phyloP scores from a whole-genome alignment of 441 rosid species.

The Theobroma grandiflorum region DNA sequence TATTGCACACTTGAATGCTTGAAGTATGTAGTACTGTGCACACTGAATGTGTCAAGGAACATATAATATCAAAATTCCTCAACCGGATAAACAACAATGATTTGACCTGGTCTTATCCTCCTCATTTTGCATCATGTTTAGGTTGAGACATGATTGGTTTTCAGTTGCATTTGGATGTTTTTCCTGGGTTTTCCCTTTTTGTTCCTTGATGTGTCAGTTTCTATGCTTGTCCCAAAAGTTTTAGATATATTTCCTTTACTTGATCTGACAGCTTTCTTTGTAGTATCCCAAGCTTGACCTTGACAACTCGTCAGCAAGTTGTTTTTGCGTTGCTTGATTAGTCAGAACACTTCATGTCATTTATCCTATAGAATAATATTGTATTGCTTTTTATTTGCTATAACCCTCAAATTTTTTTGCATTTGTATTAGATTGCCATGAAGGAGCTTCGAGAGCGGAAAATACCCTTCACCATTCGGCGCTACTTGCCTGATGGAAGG shows the following conservation, averaged over 20 bases:
- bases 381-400: not conserved
- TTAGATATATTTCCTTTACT: not conserved
- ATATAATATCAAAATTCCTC: not conserved
- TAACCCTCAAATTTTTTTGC: conserved; percentile 6
- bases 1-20: not conserved
- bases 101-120: not conserved
- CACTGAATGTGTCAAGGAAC: not conserved
- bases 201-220: not conserved
- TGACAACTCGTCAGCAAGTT: not conserved
- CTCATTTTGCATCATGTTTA: not conserved
- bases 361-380: not conserved
- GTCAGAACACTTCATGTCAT: not conserved
- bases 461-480: conserved; percentile 89
- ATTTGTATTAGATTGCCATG: conserved; percentile 72
- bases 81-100: not conserved
- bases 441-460: conserved; percentile 87
- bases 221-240: not conserved
- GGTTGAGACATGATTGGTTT: not conserved
- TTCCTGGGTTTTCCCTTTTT: not conserved
- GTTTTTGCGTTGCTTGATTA: not conserved
- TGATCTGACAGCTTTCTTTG: not conserved
- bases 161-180: not conserved
- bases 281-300: not conserved
- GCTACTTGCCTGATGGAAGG: conserved; percentile 90
- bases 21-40: not conserved